Base-by-base conservation (phyloP, 129 eudicot genomes). In the Escallonia rubra region DNA sequence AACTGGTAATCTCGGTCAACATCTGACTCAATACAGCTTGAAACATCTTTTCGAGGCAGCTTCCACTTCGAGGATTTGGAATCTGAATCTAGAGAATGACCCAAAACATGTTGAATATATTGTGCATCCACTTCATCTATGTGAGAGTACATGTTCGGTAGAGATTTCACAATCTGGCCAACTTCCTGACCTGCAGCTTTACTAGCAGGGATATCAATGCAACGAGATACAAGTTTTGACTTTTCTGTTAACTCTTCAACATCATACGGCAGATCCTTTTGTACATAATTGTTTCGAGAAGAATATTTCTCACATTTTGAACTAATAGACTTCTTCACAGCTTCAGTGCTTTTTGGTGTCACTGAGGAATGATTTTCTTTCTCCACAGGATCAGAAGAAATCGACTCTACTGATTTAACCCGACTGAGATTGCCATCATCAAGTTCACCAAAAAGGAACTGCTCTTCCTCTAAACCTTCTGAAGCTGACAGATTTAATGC, bases 401-500 rank as follows among this genome's bases (percentile, higher is more conserved):
- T 64, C 43, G 40, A 8, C 9, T 69, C 81, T 42, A 7, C 12
- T 10, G n/a, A 50, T 60, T 58, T 34, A 62, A n/a, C 65, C 13
- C 76, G 67, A 66, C 14, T 64, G 42, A 45, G 16, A 23, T 74
- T 68, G 46, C 72, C 51, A 63, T 67, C 85, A 65, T 84, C 98
- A 51, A 82, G 68, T 52, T 86, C 88, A 70, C 84, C 77, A 63
- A 85, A 94, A 56, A 79, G 71, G 42, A 94, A 80, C n/a, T 72
- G 87, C 69, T 89, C 93, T 72, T 84, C 96, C 43, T 84, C 86
- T 59, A 77, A 54, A 8, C 44, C 66, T 71, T 69, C 79, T 15
- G 81, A 50, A 48, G 60, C 40, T 10, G 60, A 45, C 7, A 53
- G 12, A 43, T 14, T 57, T 13, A 45, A 14, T 57, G 42, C 69